phyloP scores from a whole-genome alignment of 257 asterid species.

The Henckelia pumila region DNA sequence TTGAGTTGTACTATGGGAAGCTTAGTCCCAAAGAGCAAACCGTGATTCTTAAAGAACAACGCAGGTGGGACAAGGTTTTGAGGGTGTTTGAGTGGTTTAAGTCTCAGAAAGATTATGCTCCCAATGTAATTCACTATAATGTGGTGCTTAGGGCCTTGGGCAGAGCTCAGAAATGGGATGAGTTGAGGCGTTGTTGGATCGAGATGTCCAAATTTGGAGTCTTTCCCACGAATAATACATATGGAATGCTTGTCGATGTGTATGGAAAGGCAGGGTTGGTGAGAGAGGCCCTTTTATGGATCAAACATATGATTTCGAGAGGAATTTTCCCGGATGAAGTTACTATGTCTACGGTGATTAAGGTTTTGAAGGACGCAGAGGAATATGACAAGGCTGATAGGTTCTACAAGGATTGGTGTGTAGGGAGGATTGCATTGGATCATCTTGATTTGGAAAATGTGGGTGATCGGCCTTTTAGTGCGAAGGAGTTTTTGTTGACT shows the following conservation, averaged over 20 bases:
- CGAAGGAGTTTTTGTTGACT: conserved; percentile 68
- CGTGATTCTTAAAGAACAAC: conserved; percentile 83
- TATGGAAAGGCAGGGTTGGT: conserved; percentile 89
- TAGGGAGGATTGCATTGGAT: conserved; percentile 63
- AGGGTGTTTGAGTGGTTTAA: conserved; percentile 87
- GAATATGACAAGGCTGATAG: conserved; percentile 66
- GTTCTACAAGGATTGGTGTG: conserved; percentile 79
- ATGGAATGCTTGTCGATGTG: conserved; percentile 92
- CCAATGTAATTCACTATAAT: conserved; percentile 89
- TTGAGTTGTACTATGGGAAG: conserved; percentile 54
- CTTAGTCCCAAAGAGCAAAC: conserved; percentile 82
- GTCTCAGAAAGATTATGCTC: conserved; percentile 64
- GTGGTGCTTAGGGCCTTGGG: conserved; percentile 83
- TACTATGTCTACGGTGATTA: conserved; percentile 82
- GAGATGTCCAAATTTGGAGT: conserved; percentile 77
- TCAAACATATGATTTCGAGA: conserved; percentile 80
- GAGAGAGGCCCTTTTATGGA: conserved; percentile 85
- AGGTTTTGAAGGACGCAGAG: conserved; percentile 80
- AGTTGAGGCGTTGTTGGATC: conserved; percentile 92
- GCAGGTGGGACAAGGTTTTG: conserved; percentile 70
- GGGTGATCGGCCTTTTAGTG: conserved; percentile 56
- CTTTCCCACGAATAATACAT: conserved; percentile 77
- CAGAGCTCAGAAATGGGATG: conserved; percentile 85
- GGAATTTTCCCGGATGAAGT: conserved; percentile 90
- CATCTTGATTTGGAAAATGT: conserved; percentile 63